Base-by-base conservation (phyloP, 2,329 filamentous ascomycete genomes). In the Botrytis squamosa region DNA sequence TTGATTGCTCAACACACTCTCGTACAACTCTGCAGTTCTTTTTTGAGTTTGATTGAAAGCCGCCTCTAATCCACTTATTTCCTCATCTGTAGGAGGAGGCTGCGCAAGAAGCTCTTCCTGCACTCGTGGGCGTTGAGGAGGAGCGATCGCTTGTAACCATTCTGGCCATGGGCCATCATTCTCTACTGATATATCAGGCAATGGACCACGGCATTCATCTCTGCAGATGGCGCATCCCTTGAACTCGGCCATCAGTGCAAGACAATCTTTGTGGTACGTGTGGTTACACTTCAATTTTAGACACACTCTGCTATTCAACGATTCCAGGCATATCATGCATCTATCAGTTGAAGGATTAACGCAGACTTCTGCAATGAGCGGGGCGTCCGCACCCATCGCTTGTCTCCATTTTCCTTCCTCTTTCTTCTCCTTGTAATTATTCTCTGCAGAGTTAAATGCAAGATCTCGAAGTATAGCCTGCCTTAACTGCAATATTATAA, bases 381-480 rank as follows among this genome's bases (percentile, higher is more conserved):
- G n/a, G 52, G 52, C 52, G n/a, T 55, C 14, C 2, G n/a, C 25
- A 29, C 52, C 52, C 52, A 55, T 55, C n/a, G 52, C 52, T 55
- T 18, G 5, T 55, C 52, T 55, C 52, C 52, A 55, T 55, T 29
- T 29, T 55, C 52, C 52, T 18, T 55, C n/a, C n/a, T 29, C n/a
- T 29, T 9, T 18, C 7, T 1, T 18, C 0, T 8, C 12, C 52
- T 29, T 55, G n/a, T 29, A 55, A 8, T 2, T 1, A 18, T 2
- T 18, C n/a, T 55, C 52, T 55, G 14, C n/a, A 55, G 1, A 7
- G 6, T 29, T 29, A 55, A n/a, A 55, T 3, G n/a, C 52, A 29
- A 29, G 5, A 55, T 55, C 52, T 16, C 14, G 52, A 55, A 55
- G n/a, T 29, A 55, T 16, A 55, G 52, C 52, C n/a, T 55, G 52